Evolutionary conservation across 176 grass and related monocot genomes (phyloP).

Genomic region (Bonia amplexicaulis): DNA sequence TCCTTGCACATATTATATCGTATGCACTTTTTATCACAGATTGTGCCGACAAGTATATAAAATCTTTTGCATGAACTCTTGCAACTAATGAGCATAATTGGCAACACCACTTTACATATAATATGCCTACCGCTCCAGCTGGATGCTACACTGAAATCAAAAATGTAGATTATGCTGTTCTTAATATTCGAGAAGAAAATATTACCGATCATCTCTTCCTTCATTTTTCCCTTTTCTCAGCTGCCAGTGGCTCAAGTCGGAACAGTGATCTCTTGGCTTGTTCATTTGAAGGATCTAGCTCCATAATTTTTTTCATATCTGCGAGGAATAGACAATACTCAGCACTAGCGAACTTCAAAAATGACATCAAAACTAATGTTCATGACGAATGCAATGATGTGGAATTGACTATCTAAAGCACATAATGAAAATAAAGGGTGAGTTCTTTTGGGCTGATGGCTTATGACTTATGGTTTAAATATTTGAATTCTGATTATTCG

Average conservation of each 20-base stretch:
- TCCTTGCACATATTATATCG: background rate
- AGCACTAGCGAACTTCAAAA: background rate
- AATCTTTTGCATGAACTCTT: background rate
- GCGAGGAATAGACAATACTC: conserved; percentile 21
- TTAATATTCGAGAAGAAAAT: background rate
- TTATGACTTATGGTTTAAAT: too few species aligned
- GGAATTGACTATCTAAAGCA: background rate
- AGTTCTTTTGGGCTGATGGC: too few species aligned
- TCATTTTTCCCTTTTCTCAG: conserved; percentile 94
- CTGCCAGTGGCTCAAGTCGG: conserved; percentile 74
- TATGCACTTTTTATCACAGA: background rate
- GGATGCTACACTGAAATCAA: background rate
- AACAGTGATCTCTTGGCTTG: conserved; percentile 69
- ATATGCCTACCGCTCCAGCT: background rate
- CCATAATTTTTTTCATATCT: conserved; percentile 89
- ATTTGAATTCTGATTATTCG: too few species aligned
- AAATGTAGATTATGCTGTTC: background rate
- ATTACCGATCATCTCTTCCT: conserved; percentile 97
- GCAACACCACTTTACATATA: background rate
- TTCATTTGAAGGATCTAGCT: conserved; percentile 78
- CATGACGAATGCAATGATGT: background rate
- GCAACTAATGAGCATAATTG: background rate
- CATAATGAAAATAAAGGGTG: background rate
- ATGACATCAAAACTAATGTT: background rate
- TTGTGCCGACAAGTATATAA: background rate